A percentile compares a stretch with the other conserved stretches of the same genome.
These are phyloP conservation scores for Xylaria nigripes DNA, from an alignment of 495 filamentous ascomycete genomes.

Conservation along the genomic window DNA sequence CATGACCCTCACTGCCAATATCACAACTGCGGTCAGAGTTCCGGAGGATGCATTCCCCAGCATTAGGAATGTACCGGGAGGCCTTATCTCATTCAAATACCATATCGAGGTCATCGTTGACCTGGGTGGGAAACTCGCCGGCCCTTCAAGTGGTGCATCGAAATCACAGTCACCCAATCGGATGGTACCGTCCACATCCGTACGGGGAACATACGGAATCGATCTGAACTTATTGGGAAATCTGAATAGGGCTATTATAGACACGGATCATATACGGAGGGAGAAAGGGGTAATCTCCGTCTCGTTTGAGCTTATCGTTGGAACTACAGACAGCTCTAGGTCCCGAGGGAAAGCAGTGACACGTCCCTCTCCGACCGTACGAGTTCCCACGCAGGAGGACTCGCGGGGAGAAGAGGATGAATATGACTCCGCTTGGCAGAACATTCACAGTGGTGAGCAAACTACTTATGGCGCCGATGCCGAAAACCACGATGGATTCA, in stretches of 20 bases:
- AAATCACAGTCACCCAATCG: constrained; percentile 39
- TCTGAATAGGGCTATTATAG: constrained; percentile 73
- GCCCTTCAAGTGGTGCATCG: constrained; percentile 26
- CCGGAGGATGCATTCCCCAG: constrained; percentile 91
- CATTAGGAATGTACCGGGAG: constrained; percentile 77
- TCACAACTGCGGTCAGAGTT: constrained; percentile 74
- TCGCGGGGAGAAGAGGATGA: constrained; percentile 17
- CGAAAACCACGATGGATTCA: constrained; percentile 21
- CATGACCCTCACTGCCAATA: constrained; percentile 59
- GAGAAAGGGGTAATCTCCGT: constrained; percentile 82
- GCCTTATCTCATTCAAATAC: constrained; percentile 91
- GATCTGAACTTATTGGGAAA: constrained; percentile 32
- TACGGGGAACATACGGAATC: constrained; percentile 26
- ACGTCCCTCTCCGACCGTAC: constrained; percentile 23
- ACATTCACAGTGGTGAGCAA: constrained; percentile 20
- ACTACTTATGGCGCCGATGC: constrained; percentile 20
- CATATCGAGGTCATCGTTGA: constrained; percentile 88
- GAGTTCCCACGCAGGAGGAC: constrained; percentile 13
- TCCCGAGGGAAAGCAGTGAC: constrained; percentile 43
- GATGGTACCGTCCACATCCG: constrained; percentile 38
- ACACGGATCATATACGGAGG: constrained; percentile 77
- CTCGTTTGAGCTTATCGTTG: constrained; percentile 78
- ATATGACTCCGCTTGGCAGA: constrained; percentile 26
- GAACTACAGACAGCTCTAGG: constrained; percentile 70
- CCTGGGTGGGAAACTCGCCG: constrained; percentile 74